These are phyloP conservation scores for Blastocystis sp. DNA, from an alignment of 352 stramenopile species.

Conservation along the genomic window DNA sequence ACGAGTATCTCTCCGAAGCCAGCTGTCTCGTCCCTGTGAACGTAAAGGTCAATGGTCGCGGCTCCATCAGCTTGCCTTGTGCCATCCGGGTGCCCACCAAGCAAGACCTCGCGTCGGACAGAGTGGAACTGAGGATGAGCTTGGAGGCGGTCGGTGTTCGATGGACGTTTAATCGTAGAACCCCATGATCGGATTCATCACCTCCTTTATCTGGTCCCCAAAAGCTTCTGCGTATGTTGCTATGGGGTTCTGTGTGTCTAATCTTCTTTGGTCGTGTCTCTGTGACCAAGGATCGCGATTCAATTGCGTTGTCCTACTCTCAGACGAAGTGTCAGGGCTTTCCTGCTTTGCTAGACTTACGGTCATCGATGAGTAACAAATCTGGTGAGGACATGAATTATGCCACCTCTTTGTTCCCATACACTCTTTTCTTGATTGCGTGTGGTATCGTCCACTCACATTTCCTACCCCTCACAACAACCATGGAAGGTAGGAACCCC, in stretches of 20 bases:
- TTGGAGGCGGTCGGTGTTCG: neutral
- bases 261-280: neutral
- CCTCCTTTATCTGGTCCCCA: slow-evolving; percentile 16
- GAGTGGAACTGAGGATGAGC: neutral
- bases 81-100: neutral
- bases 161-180: neutral
- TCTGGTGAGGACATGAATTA: neutral
- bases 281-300: neutral
- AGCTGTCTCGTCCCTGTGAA: neutral
- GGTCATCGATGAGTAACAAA: neutral
- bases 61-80: neutral
- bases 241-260: slow-evolving; percentile 3
- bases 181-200: slow-evolving; percentile 5
- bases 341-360: slow-evolving; percentile 2
- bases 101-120: neutral
- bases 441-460: too few species aligned
- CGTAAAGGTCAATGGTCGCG: neutral
- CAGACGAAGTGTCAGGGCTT: neutral
- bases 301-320: slow-evolving; percentile 20
- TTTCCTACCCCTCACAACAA: neutral
- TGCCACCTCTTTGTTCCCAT: slow-evolving; percentile 6
- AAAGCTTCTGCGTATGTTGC: slow-evolving; percentile 33
- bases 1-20: neutral
- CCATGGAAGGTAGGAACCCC: neutral
- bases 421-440: neutral